A percentile compares a stretch with the other conserved stretches of the same genome.
These are phyloP conservation scores for Fraxinus ornus DNA, from an alignment of 305 asterid species.

Conservation along the genomic window DNA sequence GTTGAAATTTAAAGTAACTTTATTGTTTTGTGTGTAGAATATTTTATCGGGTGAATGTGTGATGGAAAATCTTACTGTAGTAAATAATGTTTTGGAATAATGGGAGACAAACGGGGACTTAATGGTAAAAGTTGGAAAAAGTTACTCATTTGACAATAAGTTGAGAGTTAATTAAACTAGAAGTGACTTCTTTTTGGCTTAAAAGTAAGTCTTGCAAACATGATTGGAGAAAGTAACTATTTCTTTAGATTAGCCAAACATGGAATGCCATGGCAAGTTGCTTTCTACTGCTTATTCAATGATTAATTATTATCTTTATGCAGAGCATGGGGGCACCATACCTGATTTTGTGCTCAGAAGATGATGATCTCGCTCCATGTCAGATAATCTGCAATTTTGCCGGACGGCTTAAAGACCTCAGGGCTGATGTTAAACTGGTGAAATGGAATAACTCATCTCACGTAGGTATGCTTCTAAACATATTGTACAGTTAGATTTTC, in stretches of 20 bases:
- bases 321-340: conserved; percentile 81
- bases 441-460: conserved; percentile 81
- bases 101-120: too few relatives aligned
- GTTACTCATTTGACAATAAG: not conserved
- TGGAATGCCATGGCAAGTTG: not conserved
- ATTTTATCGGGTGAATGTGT: too few relatives aligned
- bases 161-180: not conserved
- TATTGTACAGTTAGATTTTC: not conserved
- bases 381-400: conserved; percentile 67
- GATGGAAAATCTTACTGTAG: too few relatives aligned
- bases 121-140: not conserved
- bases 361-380: conserved; percentile 84
- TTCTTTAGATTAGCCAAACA: not conserved
- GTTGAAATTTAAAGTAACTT: too few relatives aligned
- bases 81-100: too few relatives aligned
- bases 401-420: conserved; percentile 58
- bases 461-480: conserved; percentile 62
- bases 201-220: not conserved
- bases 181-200: too few relatives aligned
- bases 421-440: conserved; percentile 46
- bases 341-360: conserved; percentile 87
- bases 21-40: too few relatives aligned
- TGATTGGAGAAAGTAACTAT: not conserved
- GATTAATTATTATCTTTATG: conserved; percentile 7
- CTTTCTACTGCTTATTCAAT: not conserved